Base-by-base conservation (phyloP, 2,329 filamentous ascomycete genomes). In the Hymenoscyphus linearis region DNA sequence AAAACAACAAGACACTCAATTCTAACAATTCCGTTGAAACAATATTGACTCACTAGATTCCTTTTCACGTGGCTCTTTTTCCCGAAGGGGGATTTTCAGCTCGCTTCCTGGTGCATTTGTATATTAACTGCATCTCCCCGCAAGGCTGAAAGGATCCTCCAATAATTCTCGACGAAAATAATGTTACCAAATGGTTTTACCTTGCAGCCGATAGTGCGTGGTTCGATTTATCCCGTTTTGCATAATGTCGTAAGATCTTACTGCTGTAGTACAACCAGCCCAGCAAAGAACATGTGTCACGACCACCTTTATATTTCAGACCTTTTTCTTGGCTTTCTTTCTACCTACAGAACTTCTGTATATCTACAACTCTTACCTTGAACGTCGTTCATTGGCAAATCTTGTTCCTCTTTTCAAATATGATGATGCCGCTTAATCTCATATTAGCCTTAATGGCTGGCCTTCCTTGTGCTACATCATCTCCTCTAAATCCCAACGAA, bases 221-320 rank as follows among this genome's bases (percentile, higher is more conserved):
- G 10, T 36, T 36, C 4, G 37, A 36, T 53, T 36, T n/a, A 36
- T 35, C 44, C 27, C 44, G 14, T 59, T 59, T 59, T 59, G 57
- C 57, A 59, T 59, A 59, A 59, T 53, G 25, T 47, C 40, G 12
- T 12, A 47, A 31, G 31, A 31, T 31, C 31, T 18, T 18, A 47
- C 40, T 22, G 37, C 36, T 9, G 7, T 36, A 50, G 31, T 27
- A 18, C 22, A 61, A 61, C 55, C 50, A 61, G 60, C 22, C 60
- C 55, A 52, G 44, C 55, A 37, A 52, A 53, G 53, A 57, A 34
- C 34, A 40, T 56, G 44, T 57, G 37, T 53, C 59, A 53, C 58
- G 34, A 60, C 40, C 37, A 58, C 54, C 18, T 40, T 13, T 37
- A 26, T 37, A 14, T 35, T 34, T 7, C 47, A 18, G 12, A 34